These are phyloP conservation scores for Cruciata laevipes DNA, from an alignment of 257 asterid genomes.

Conservation along the genomic window DNA sequence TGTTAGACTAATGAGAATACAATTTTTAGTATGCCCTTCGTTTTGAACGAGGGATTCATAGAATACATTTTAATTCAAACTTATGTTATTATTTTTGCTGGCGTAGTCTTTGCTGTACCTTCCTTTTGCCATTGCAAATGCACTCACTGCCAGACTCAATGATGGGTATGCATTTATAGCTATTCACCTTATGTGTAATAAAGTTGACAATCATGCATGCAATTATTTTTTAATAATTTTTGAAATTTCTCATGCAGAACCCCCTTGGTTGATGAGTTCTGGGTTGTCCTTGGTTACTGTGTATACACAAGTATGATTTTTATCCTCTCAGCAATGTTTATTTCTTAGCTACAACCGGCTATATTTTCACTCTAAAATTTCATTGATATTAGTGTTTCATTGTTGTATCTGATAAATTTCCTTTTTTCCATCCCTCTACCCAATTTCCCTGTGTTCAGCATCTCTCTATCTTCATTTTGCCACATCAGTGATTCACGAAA, in stretches of 20 bases:
- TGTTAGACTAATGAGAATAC: background rate
- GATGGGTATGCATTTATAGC: slow-evolving; percentile 54
- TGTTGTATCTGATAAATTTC: slow-evolving; percentile 3
- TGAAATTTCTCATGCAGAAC: slow-evolving; percentile 40
- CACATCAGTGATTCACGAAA: slow-evolving; percentile 81
- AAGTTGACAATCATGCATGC: background rate
- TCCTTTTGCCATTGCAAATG: slow-evolving; percentile 87
- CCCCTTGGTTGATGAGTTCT: slow-evolving; percentile 75
- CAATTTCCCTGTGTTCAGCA: slow-evolving; percentile 32
- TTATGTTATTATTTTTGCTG: slow-evolving; percentile 5
- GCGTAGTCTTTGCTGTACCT: slow-evolving; percentile 78
- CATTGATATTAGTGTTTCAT: background rate
- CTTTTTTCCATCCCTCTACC: background rate
- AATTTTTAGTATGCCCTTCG: background rate
- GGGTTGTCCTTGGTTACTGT: slow-evolving; percentile 72
- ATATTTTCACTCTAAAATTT: background rate
- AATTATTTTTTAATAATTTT: background rate
- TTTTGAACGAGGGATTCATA: background rate
- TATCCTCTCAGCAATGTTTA: background rate
- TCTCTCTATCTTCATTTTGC: slow-evolving; percentile 78
- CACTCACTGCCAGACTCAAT: slow-evolving; percentile 78
- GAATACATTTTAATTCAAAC: background rate
- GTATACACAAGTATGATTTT: slow-evolving; percentile 46
- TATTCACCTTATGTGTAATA: background rate
- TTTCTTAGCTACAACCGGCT: too few species aligned